These are phyloP conservation scores for Tolypocladium nubicola DNA, from an alignment of 2,329 filamentous ascomycete species.

Conservation along the genomic window DNA sequence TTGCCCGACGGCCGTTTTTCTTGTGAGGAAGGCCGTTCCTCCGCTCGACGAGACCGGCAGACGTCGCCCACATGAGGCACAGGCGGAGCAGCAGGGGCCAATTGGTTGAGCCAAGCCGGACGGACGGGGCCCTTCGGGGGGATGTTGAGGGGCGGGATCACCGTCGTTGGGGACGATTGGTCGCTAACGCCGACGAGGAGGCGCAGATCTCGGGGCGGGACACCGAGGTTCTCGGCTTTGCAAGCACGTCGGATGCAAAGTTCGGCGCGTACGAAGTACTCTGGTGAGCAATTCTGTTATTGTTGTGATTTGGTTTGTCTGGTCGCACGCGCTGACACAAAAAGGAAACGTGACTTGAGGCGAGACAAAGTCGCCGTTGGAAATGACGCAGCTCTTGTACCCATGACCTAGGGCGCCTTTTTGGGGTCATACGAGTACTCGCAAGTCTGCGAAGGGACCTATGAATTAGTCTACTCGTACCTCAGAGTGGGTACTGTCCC, in stretches of 20 bases:
- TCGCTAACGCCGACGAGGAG: background rate
- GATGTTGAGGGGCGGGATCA: background rate
- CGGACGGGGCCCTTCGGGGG: background rate
- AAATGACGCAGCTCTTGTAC: background rate
- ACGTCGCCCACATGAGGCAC: background rate
- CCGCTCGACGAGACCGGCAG: background rate
- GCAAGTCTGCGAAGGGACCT: too few species aligned
- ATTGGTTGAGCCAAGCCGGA: constrained; percentile 1
- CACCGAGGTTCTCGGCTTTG: background rate
- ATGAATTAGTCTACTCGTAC: too few species aligned
- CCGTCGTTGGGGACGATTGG: background rate
- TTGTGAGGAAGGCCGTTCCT: background rate
- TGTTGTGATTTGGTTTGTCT: background rate
- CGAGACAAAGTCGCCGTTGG: background rate
- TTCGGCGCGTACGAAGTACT: background rate
- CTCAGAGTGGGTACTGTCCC: too few species aligned
- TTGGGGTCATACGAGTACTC: too few species aligned
- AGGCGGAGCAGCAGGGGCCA: background rate
- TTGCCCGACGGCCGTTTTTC: background rate
- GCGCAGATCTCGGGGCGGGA: background rate
- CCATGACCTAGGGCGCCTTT: too few species aligned
- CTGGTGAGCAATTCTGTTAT: background rate
- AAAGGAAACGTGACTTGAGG: background rate
- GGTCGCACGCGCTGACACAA: background rate
- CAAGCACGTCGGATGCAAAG: background rate